Evolutionary conservation across 2,329 filamentous ascomycete species (phyloP).

Genomic region (Pestalotiopsis sp.): DNA sequence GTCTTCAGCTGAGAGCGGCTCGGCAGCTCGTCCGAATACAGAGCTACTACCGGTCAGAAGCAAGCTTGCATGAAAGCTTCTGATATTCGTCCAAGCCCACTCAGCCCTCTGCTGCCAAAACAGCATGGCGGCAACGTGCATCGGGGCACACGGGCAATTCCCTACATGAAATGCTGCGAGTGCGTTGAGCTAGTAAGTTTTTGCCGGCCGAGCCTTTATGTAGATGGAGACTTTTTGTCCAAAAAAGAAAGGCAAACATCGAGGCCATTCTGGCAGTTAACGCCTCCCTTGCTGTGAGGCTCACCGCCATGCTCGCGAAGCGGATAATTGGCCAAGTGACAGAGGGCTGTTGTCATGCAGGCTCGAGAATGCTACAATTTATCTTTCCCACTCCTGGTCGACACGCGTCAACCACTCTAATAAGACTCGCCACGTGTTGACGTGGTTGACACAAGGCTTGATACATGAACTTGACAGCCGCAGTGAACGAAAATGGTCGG

Average conservation of each 20-base stretch:
- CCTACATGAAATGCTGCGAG: neutral
- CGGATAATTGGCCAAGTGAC: neutral
- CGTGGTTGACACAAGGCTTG: neutral
- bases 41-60: neutral
- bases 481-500: neutral
- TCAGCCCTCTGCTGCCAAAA: neutral
- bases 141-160: neutral
- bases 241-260: neutral
- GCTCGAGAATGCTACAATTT: neutral
- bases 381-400: neutral
- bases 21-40: neutral
- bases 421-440: neutral
- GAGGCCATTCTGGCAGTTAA: neutral
- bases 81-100: neutral
- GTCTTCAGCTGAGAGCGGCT: neutral
- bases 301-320: neutral
- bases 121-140: neutral
- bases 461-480: neutral
- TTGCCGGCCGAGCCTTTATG: neutral
- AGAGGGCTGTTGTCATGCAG: neutral
- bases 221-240: neutral
- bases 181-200: neutral
- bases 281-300: neutral
- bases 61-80: neutral
- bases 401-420: neutral